Evolutionary conservation across 306 rosid genomes (phyloP).

Genomic region (Quercus bicolor): DNA sequence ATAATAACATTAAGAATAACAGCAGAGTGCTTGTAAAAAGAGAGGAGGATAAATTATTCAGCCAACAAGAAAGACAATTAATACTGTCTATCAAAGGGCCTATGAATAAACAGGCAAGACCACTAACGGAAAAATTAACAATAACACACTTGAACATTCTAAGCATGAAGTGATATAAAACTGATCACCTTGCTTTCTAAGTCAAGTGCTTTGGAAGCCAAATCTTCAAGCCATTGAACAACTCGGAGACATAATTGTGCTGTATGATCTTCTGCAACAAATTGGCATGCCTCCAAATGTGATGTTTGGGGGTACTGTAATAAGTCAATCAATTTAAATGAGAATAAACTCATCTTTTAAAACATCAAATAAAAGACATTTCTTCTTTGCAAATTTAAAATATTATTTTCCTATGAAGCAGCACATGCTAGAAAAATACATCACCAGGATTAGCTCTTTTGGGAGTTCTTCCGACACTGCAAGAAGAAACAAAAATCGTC

Average conservation of each 20-base stretch:
- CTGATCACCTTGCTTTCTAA: constrained; percentile 77
- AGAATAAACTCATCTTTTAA: constrained; percentile 6
- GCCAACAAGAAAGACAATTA: background rate
- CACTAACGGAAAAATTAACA: background rate
- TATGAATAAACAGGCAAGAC: background rate
- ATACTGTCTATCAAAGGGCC: background rate
- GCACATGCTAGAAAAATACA: constrained; percentile 6
- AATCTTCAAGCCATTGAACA: constrained; percentile 92
- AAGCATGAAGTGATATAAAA: constrained; percentile 16
- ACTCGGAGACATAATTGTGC: constrained; percentile 89
- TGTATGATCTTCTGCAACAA: constrained; percentile 71
- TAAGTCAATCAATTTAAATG: constrained; percentile 27
- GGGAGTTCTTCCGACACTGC: constrained; percentile 86
- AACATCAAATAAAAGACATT: background rate
- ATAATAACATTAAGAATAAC: background rate
- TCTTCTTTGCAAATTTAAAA: background rate
- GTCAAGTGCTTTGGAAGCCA: constrained; percentile 93
- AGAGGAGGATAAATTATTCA: background rate
- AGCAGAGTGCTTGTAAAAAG: background rate
- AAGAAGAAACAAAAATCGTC: constrained; percentile 35
- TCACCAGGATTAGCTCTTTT: constrained; percentile 73
- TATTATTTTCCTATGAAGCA: constrained; percentile 10
- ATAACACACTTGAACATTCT: constrained; percentile 6
- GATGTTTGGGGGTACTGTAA: constrained; percentile 80
- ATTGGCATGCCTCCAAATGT: constrained; percentile 86